Conservation (phyloP, 805 yeast genomes). For the Wickerhamiella spandovensis region DNA sequence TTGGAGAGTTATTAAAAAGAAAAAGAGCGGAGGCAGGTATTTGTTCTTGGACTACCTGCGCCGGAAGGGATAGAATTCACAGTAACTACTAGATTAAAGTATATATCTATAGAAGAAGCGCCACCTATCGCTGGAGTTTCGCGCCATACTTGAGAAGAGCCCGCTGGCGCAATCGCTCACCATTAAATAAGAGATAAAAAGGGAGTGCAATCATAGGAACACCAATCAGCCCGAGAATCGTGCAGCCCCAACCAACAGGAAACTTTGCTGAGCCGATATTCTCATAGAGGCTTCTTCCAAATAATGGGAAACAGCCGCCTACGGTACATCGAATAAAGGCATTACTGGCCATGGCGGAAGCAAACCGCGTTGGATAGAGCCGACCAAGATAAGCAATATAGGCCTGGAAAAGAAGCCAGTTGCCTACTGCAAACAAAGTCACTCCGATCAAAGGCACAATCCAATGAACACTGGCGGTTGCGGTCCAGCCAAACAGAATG, state of each 20-base stretch:
- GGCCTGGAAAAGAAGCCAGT: constrained; percentile 38
- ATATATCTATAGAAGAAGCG: too few species aligned
- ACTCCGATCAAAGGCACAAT: constrained; percentile 36
- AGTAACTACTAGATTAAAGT: too few species aligned
- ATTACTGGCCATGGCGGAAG: constrained; percentile 49
- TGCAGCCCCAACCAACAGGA: constrained; percentile 51
- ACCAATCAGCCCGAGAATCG: constrained; percentile 33
- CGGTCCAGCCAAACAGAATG: constrained; percentile 47
- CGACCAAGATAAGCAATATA: constrained; percentile 37
- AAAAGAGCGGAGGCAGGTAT: too few species aligned
- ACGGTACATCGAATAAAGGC: constrained; percentile 36
- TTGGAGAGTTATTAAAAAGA: too few species aligned
- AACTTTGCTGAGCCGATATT: constrained; percentile 27
- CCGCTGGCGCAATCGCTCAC: constrained; percentile 7
- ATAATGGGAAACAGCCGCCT: constrained; percentile 50
- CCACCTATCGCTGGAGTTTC: background rate
- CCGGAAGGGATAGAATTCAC: too few species aligned
- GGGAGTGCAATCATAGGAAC: constrained; percentile 37
- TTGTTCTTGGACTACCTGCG: too few species aligned
- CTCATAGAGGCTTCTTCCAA: constrained; percentile 46
- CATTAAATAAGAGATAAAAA: constrained; percentile 17
- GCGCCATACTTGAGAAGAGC: constrained; percentile 11
- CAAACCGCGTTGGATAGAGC: constrained; percentile 37
- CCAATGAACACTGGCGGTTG: constrained; percentile 37
- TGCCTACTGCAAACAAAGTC: constrained; percentile 28